Evolutionary conservation across 2,329 filamentous ascomycete genomes (phyloP).

Genomic region (Dothistroma pini): DNA sequence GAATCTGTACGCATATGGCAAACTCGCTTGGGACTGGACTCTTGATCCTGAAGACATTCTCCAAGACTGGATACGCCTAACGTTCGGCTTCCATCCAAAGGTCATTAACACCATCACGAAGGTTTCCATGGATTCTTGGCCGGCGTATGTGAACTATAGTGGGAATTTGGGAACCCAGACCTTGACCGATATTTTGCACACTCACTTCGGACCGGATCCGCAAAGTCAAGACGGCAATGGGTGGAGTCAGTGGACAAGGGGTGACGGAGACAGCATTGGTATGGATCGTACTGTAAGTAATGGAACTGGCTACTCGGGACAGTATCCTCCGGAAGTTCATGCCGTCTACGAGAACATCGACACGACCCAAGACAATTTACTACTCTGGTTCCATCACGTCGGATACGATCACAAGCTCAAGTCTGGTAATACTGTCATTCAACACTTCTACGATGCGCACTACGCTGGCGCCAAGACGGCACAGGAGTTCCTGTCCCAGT

Average conservation of each 20-base stretch:
- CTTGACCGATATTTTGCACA: constrained; percentile 63
- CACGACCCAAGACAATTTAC: constrained; percentile 63
- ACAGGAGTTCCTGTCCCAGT: constrained; percentile 54
- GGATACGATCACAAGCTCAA: constrained; percentile 61
- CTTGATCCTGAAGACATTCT: constrained; percentile 50
- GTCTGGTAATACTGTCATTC: constrained; percentile 64
- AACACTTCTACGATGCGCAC: constrained; percentile 63
- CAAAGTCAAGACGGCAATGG: constrained; percentile 63
- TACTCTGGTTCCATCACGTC: constrained; percentile 74
- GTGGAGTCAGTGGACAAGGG: constrained; percentile 71
- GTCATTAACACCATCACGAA: constrained; percentile 59
- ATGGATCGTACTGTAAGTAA: constrained; percentile 69
- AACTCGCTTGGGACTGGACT: constrained; percentile 61
- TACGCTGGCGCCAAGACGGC: constrained; percentile 58
- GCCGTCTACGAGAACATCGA: constrained; percentile 56
- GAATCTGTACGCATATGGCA: constrained; percentile 67
- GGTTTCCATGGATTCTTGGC: constrained; percentile 67
- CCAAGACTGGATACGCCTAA: constrained; percentile 64
- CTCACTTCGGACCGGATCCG: constrained; percentile 66
- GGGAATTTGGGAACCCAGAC: constrained; percentile 70
- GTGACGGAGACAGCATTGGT: constrained; percentile 56
- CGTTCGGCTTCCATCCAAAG: constrained; percentile 54
- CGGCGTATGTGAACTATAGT: constrained; percentile 66
- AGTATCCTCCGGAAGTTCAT: constrained; percentile 62
- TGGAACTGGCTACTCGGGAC: constrained; percentile 62